These are phyloP conservation scores for Farysia itapuensis DNA, from an alignment of 1,284 basidiomycete species.

Conservation along the genomic window DNA sequence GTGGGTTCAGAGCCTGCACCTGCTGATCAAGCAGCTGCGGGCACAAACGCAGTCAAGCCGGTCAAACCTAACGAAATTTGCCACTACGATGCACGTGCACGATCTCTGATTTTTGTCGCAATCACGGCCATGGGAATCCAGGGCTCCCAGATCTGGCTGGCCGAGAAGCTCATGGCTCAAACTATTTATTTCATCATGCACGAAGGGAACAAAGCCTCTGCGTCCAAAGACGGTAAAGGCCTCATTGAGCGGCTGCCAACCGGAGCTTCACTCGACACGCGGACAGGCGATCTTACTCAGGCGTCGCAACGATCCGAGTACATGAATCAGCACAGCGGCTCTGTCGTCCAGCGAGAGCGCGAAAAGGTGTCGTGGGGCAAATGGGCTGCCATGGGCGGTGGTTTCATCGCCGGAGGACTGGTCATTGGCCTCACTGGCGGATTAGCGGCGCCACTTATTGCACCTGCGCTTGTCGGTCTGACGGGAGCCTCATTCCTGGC, in stretches of 20 bases:
- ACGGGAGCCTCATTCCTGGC: conserved; percentile 48
- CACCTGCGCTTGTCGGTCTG: conserved; percentile 47
- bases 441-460: conserved; percentile 49
- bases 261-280: conserved; percentile 27
- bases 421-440: conserved; percentile 52
- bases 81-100: conserved; percentile 50
- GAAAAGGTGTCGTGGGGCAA: conserved; percentile 46
- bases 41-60: conserved; percentile 3
- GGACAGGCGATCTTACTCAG: conserved; percentile 20
- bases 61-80: conserved; percentile 52
- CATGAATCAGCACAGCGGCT: conserved; percentile 46
- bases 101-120: conserved; percentile 49
- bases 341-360: conserved; percentile 39
- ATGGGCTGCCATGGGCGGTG: conserved; percentile 46
- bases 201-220: conserved; percentile 33
- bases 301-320: conserved; percentile 36
- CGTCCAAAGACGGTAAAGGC: conserved; percentile 33
- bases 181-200: conserved; percentile 52
- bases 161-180: conserved; percentile 51
- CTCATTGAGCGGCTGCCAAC: conserved; percentile 33
- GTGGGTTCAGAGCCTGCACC: background rate
- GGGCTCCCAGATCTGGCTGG: conserved; percentile 34
- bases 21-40: background rate
- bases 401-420: conserved; percentile 43
- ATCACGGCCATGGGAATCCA: conserved; percentile 41